These are phyloP conservation scores for Aspergillus sp. DNA, from an alignment of 2,329 filamentous ascomycete species.

Conservation along the genomic window DNA sequence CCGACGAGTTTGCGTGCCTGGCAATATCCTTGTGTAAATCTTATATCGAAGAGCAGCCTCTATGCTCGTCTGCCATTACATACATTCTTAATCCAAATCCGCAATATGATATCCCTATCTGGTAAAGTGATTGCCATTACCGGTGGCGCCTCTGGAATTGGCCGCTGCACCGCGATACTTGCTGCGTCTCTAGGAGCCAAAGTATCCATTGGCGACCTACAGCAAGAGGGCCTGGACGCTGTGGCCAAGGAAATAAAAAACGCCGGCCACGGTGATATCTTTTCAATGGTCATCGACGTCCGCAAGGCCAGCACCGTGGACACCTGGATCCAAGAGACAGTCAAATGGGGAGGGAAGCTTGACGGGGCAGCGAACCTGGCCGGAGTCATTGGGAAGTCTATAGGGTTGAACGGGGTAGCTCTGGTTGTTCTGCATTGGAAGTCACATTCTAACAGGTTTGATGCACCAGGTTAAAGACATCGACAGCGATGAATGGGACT, in stretches of 20 bases:
- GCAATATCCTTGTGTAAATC: too few relatives aligned
- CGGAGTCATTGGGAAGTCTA: background rate
- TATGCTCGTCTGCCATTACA: too few relatives aligned
- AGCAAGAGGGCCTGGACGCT: background rate
- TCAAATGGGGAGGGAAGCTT: background rate
- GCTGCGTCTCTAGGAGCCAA: background rate
- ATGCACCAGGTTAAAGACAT: background rate
- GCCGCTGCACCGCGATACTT: background rate
- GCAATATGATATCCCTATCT: background rate
- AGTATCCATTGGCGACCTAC: background rate
- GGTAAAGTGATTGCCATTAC: constrained; percentile 7
- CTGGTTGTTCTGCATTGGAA: background rate
- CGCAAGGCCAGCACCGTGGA: background rate
- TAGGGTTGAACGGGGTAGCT: background rate
- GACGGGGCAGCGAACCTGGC: constrained; percentile 4
- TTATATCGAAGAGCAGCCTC: too few relatives aligned
- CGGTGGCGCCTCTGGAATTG: background rate
- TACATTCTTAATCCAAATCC: background rate
- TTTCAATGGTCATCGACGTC: background rate
- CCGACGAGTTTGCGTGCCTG: too few relatives aligned
- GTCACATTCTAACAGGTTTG: background rate
- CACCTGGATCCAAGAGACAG: background rate
- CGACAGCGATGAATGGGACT: background rate
- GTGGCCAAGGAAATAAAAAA: background rate
- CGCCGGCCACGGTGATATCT: background rate